Conservation (phyloP, 345 rosid species). For the Dipteronia sinensis region DNA sequence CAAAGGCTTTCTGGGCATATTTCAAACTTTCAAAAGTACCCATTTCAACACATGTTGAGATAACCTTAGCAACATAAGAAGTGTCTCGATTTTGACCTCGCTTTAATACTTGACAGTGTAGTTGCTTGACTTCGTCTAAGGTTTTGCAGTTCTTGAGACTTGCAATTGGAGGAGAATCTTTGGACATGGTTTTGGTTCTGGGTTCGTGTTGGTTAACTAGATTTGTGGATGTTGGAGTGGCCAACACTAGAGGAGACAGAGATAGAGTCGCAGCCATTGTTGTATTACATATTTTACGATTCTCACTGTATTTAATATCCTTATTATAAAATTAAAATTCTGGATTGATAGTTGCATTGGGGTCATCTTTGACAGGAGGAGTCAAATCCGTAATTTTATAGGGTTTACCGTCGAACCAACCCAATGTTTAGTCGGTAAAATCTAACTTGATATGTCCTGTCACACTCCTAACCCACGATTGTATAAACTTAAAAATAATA, state of each 20-base stretch:
- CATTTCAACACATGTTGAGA: conserved; percentile 48
- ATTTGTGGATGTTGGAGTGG: conserved; percentile 25
- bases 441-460: too few species aligned
- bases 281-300: background rate
- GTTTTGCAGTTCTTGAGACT: conserved; percentile 41
- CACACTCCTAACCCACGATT: too few species aligned
- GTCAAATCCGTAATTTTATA: too few species aligned
- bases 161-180: conserved; percentile 18
- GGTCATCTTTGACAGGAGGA: too few species aligned
- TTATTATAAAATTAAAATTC: too few species aligned
- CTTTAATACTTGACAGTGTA: conserved; percentile 42
- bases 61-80: conserved; percentile 35
- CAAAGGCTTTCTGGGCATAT: conserved; percentile 50
- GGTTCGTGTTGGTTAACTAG: conserved; percentile 16
- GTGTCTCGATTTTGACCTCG: conserved; percentile 31
- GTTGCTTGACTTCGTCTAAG: conserved; percentile 40
- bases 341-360: too few species aligned
- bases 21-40: conserved; percentile 52
- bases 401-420: too few species aligned
- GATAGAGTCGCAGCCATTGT: conserved; percentile 26
- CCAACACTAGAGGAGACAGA: conserved; percentile 27
- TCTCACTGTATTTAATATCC: too few species aligned
- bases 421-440: too few species aligned
- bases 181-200: conserved; percentile 14
- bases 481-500: too few species aligned